Conservation (phyloP, 148 eudicot genomes). For the Arctostaphylos glauca region DNA sequence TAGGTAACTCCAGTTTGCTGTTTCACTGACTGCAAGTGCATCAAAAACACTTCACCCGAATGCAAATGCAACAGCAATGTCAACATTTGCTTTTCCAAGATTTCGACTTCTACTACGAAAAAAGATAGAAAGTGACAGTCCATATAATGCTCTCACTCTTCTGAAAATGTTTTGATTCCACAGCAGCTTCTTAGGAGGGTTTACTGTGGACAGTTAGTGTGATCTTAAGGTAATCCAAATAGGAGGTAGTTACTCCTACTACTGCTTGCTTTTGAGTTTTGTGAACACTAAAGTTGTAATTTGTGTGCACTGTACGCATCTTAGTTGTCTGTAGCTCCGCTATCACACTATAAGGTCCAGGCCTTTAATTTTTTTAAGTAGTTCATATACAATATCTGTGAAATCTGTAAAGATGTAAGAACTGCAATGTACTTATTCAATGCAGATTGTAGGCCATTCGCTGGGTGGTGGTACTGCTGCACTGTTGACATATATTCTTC, state of each 20-base stretch:
- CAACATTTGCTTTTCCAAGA: neutral
- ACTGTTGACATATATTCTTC: conserved; percentile 79
- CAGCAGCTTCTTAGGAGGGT: neutral
- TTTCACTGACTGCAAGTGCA: neutral
- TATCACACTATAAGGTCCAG: neutral
- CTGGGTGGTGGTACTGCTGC: conserved; percentile 99
- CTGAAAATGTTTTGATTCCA: neutral
- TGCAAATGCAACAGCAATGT: neutral
- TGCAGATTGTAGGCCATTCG: conserved; percentile 91
- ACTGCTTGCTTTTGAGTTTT: neutral
- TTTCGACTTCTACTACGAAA: neutral
- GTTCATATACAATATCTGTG: neutral
- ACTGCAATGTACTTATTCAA: neutral
- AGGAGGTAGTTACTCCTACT: neutral
- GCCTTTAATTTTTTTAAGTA: neutral
- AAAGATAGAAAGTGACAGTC: neutral
- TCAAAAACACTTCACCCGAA: neutral
- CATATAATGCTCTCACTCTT: neutral
- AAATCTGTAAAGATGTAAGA: neutral
- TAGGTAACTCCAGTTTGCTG: neutral
- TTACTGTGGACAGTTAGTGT: neutral
- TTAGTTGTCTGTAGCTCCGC: neutral
- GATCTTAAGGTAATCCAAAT: neutral
- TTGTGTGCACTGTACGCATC: neutral
- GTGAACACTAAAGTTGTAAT: neutral